A percentile compares a stretch with the other conserved stretches of the same genome.
phyloP scores from a whole-genome alignment of 2,329 filamentous ascomycete species.

The Paecilomyces variotii region DNA sequence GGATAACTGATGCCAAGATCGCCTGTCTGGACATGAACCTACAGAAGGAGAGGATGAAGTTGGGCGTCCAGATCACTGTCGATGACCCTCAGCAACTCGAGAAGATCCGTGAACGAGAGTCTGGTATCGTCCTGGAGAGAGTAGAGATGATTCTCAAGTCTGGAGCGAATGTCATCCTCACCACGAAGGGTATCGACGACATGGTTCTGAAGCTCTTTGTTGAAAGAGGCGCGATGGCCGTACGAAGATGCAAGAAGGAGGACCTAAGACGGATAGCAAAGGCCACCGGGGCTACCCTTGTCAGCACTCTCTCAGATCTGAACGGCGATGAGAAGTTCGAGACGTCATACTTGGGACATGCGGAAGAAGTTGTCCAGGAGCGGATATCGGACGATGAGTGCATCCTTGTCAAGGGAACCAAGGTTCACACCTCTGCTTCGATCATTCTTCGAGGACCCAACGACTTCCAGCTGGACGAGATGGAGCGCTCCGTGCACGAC shows the following conservation, averaged over 20 bases:
- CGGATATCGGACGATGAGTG: slow-evolving; percentile 98
- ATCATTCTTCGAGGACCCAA: slow-evolving; percentile 94
- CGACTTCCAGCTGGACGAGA: slow-evolving; percentile 95
- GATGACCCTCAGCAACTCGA: slow-evolving; percentile 96
- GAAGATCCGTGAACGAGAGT: slow-evolving; percentile 88
- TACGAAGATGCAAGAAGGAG: slow-evolving; percentile 97
- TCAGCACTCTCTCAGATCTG: slow-evolving; percentile 88
- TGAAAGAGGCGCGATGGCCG: slow-evolving; percentile 90
- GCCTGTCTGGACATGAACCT: slow-evolving; percentile 96
- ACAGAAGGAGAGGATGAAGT: slow-evolving; percentile 98
- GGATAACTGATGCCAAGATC: slow-evolving; percentile 90
- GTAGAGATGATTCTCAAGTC: slow-evolving; percentile 97
- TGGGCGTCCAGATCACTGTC: slow-evolving; percentile 96
- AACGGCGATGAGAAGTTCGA: slow-evolving; percentile 98
- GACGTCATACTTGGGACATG: slow-evolving; percentile 75
- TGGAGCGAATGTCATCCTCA: slow-evolving; percentile 90
- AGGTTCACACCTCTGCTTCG: slow-evolving; percentile 85
- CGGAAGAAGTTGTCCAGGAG: slow-evolving; percentile 96
- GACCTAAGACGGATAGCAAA: slow-evolving; percentile 91
- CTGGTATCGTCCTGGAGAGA: slow-evolving; percentile 85
- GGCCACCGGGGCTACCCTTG: slow-evolving; percentile 86
- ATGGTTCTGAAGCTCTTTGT: slow-evolving; percentile 90
- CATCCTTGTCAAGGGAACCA: slow-evolving; percentile 93
- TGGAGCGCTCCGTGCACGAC: slow-evolving; percentile 97
- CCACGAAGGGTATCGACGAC: slow-evolving; percentile 98